Conservation (phyloP, 768 basidiomycete species). For the Mycena alexandri region DNA sequence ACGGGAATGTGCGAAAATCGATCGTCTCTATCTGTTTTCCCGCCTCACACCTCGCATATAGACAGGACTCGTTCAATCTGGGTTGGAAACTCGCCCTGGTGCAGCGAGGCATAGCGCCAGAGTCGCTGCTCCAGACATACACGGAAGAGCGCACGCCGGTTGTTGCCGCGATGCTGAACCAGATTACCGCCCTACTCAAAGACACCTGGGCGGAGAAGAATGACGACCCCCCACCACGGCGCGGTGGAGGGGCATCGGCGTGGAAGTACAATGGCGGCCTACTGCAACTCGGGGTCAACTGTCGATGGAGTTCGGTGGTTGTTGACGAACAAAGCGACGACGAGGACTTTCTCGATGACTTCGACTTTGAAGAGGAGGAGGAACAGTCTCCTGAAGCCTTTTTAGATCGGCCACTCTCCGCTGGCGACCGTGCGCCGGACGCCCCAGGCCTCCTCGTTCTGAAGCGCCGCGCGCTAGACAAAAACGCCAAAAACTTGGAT, state of each 20-base stretch:
- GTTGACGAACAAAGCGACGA: constrained; percentile 48
- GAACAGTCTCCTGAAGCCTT: constrained; percentile 43
- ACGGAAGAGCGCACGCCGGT: constrained; percentile 43
- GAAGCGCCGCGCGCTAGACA: constrained; percentile 13
- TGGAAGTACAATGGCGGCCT: constrained; percentile 40
- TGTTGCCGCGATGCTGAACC: constrained; percentile 44
- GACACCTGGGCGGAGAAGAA: constrained; percentile 49
- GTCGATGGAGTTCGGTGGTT: constrained; percentile 50
- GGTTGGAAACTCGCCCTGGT: constrained; percentile 44
- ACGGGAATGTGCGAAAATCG: constrained; percentile 10
- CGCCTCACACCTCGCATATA: too few relatives aligned
- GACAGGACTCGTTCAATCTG: constrained; percentile 42
- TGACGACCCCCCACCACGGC: constrained; percentile 39
- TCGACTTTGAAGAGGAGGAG: constrained; percentile 34
- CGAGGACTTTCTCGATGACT: constrained; percentile 31
- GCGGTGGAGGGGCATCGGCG: constrained; percentile 20
- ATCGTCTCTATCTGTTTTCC: too few relatives aligned
- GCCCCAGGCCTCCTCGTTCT: constrained; percentile 50
- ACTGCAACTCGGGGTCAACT: constrained; percentile 51
- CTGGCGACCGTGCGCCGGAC: constrained; percentile 62
- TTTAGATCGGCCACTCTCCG: constrained; percentile 46
- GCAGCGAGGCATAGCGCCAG: constrained; percentile 37
- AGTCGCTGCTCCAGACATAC: constrained; percentile 42
- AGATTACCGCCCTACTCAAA: constrained; percentile 39
- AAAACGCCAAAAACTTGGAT: constrained; percentile 16